phyloP scores from a whole-genome alignment of 164 flowering plant genomes.

The Cinnamomum micranthum region DNA sequence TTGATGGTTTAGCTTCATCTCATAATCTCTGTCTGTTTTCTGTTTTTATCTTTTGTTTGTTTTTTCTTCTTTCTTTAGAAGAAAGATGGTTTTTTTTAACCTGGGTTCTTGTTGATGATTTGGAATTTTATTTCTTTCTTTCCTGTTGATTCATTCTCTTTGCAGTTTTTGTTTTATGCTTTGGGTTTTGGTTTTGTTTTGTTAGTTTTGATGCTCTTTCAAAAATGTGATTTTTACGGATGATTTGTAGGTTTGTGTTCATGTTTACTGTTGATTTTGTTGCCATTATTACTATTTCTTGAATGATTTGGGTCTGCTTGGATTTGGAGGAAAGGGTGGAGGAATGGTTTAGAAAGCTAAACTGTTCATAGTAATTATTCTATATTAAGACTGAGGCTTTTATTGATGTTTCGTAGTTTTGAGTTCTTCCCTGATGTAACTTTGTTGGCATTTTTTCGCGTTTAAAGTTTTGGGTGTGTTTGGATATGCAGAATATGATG shows the following conservation, averaged over 20 bases:
- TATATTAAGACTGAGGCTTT: not conserved
- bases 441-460: not conserved
- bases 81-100: too few species aligned
- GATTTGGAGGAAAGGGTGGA: not conserved
- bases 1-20: not conserved
- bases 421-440: not conserved
- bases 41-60: not conserved
- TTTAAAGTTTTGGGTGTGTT: too few species aligned
- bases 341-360: not conserved
- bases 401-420: not conserved
- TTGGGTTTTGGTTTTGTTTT: too few species aligned
- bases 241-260: too few species aligned
- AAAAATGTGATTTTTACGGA: too few species aligned
- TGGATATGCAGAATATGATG: too few species aligned
- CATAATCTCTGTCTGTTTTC: not conserved
- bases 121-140: too few species aligned
- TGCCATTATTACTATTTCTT: not conserved
- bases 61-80: not conserved
- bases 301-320: not conserved
- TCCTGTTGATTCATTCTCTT: too few species aligned
- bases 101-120: too few species aligned
- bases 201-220: too few species aligned
- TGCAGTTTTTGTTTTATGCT: too few species aligned
- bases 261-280: not conserved
- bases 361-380: not conserved